Percentiles rank a stretch among this genome's conserved stretches.
phyloP scores from a whole-genome alignment of 768 basidiomycete genomes.

The Boletus rubropictus region DNA sequence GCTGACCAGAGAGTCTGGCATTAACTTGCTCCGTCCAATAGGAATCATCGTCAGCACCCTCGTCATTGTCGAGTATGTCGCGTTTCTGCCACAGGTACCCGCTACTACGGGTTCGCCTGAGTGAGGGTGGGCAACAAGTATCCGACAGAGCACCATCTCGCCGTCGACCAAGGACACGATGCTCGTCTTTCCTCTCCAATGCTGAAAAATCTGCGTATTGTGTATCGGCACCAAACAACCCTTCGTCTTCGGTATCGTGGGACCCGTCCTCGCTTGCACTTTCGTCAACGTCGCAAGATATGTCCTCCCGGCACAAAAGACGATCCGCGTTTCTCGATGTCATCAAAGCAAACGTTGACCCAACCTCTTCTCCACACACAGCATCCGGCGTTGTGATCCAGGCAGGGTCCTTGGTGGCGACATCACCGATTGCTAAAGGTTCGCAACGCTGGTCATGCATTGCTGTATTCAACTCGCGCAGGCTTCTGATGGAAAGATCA shows the following conservation, averaged over 20 bases:
- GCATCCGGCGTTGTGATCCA: neutral
- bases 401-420: neutral
- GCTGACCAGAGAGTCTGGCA: neutral
- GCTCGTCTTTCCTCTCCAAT: neutral
- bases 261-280: neutral
- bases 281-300: neutral
- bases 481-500: too few relatives aligned
- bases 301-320: neutral
- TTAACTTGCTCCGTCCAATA: constrained; percentile 11
- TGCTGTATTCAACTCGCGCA: neutral
- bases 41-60: neutral
- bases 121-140: neutral
- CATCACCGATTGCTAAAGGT: neutral
- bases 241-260: neutral
- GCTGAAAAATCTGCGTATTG: neutral
- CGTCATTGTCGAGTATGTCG: neutral
- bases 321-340: neutral
- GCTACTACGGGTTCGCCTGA: neutral
- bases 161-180: neutral
- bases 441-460: neutral
- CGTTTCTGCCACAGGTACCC: neutral
- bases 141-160: neutral
- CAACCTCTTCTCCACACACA: neutral
- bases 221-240: neutral
- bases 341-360: neutral